Base-by-base conservation (phyloP, 2,329 filamentous ascomycete genomes). In the Plectosphaerella cucumerina region DNA sequence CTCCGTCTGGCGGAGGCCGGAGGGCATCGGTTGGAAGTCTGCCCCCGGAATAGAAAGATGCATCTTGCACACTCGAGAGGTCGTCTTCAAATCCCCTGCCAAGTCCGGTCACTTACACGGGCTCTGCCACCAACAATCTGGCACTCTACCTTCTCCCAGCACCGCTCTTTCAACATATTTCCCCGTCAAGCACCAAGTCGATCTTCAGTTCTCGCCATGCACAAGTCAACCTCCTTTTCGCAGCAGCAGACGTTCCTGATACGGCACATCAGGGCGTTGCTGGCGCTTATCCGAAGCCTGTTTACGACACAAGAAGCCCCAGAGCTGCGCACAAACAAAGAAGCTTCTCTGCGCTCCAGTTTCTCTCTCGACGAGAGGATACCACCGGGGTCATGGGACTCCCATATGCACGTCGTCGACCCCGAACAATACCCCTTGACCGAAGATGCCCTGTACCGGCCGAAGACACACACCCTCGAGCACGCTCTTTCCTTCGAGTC, bases 381-480 rank as follows among this genome's bases (percentile, higher is more conserved):
- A 50, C 75, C 76, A 4, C 51, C 55, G 14, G 67, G 68, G 14
- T 70, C 81, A 50, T 85, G 81, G 81, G 81, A 84, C 60, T 78
- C 75, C 47, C 82, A 85, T 61, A 85, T 85, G 78, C 83, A 86
- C 61, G 74, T 85, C 33, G 70, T 84, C 46, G 78, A 83, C 48
- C 79, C 78, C 0, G 59, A 66, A 18, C 61, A 62, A 8, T 85
- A 78, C 59, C 73, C 78, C 1, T 61, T 83, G 9, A 65, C 70
- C 22, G 53, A 69, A 8, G 59, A 66, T 26, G 80, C 81, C 33
- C 65, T 69, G 54, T 85, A 86, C 64, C 65, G 63, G 17, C 80
- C 82, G 3, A 60, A 62, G 3, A 57, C 71, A 12, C 75, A 81
- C 58, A 77, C 71, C 2, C 64, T 84, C 6, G 58, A 69, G 8